phyloP scores from a whole-genome alignment of 1,284 basidiomycete genomes.

The Cutaneotrichosporon sp. region DNA sequence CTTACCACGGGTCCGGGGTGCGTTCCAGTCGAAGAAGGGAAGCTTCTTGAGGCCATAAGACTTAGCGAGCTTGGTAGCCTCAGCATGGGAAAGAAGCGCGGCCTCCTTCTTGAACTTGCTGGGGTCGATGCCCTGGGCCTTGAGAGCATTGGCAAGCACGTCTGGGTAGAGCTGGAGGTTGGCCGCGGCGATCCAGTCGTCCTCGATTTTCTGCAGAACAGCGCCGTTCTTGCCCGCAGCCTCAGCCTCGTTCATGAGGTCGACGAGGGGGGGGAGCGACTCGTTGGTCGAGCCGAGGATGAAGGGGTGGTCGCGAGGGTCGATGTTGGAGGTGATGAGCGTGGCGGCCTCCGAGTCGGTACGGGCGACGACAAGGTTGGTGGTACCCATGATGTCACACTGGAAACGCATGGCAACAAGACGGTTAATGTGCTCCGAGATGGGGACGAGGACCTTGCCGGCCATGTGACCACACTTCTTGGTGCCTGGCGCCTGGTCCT shows the following conservation, averaged over 20 bases:
- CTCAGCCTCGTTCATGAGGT: conserved; percentile 80
- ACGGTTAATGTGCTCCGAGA: conserved; percentile 73
- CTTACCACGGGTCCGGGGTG: conserved; percentile 83
- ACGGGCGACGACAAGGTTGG: conserved; percentile 67
- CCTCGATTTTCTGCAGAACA: conserved; percentile 78
- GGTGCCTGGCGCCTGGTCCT: conserved; percentile 62
- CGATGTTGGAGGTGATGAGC: conserved; percentile 93
- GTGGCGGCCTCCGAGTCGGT: conserved; percentile 88
- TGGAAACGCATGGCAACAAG: conserved; percentile 70
- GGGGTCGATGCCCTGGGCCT: conserved; percentile 55
- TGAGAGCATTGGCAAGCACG: conserved; percentile 67
- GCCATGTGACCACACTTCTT: conserved; percentile 65
- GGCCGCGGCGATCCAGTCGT: conserved; percentile 74
- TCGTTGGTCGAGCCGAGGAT: conserved; percentile 88
- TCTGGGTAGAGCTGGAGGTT: conserved; percentile 73
- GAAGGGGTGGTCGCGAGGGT: conserved; percentile 92
- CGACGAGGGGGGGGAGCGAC: conserved; percentile 61
- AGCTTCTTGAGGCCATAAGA: conserved; percentile 65
- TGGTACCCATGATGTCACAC: conserved; percentile 73
- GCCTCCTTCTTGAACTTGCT: conserved; percentile 40
- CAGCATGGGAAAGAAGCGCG: conserved; percentile 59
- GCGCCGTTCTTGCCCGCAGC: conserved; percentile 69
- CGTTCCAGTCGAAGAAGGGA: conserved; percentile 84
- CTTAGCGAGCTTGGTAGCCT: conserved; percentile 69
- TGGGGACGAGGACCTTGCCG: conserved; percentile 60